Evolutionary conservation across 768 basidiomycete genomes (phyloP).

Genomic region (Dentipellis sp.): DNA sequence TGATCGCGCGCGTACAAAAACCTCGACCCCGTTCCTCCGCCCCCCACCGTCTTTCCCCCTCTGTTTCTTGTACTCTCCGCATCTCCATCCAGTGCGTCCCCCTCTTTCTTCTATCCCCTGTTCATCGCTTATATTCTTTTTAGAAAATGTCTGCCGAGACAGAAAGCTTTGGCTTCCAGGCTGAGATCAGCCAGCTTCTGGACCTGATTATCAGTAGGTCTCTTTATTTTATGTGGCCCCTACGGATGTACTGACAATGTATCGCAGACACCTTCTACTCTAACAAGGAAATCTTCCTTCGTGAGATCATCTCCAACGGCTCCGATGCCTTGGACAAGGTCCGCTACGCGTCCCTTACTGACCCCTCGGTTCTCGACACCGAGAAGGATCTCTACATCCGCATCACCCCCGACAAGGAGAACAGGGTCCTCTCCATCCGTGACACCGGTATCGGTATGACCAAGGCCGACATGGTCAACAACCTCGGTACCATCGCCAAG

Average conservation of each 20-base stretch:
- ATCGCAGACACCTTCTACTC: slow-evolving; percentile 96
- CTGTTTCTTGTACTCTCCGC: slow-evolving; percentile 9
- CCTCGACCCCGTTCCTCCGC: slow-evolving; percentile 15
- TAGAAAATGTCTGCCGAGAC: slow-evolving; percentile 46
- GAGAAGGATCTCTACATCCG: slow-evolving; percentile 93
- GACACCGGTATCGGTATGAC: slow-evolving; percentile 99
- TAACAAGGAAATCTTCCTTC: slow-evolving; percentile 99
- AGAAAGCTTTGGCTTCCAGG: slow-evolving; percentile 94
- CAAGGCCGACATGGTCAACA: slow-evolving; percentile 99
- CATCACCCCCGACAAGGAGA: slow-evolving; percentile 93
- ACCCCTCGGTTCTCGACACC: slow-evolving; percentile 80
- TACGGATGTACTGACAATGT: slow-evolving; percentile 10
- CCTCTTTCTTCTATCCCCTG: slow-evolving; percentile 3
- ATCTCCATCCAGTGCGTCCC: slow-evolving; percentile 2
- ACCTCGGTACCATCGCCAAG: slow-evolving; percentile 93
- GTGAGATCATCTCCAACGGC: slow-evolving; percentile 93
- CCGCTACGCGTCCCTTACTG: slow-evolving; percentile 92
- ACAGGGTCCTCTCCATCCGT: slow-evolving; percentile 82
- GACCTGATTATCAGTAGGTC: slow-evolving; percentile 95
- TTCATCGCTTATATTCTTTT: slow-evolving; percentile 11
- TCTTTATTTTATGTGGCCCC: not conserved
- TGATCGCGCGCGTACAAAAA: slow-evolving; percentile 26
- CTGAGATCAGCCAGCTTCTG: slow-evolving; percentile 97
- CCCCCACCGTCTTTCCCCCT: slow-evolving; percentile 5
- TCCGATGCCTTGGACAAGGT: slow-evolving; percentile 99